Evolutionary conservation across 2,329 filamentous ascomycete species (phyloP), one percentile per base, ranked within the genome.

Genomic region (Ascochyta lentis): DNA sequence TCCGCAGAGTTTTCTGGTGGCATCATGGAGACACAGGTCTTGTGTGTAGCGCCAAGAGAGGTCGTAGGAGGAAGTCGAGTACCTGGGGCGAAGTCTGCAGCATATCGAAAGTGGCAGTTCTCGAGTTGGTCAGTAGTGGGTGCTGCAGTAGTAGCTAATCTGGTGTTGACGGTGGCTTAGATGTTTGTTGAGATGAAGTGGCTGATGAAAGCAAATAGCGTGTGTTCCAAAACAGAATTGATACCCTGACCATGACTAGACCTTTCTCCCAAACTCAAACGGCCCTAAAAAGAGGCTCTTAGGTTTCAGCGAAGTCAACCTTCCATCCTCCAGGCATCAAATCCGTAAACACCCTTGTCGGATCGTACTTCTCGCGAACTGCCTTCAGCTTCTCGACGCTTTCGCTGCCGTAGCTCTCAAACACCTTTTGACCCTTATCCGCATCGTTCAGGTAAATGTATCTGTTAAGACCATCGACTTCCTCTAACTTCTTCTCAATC

Each of bases 401-500:
- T 13, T 61, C 63, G 23, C 59, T 39, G 1, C 78, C 77, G 58
- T 81, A 81, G 13, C 72, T 66, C 19, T 65, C 58, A 46, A 81
- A 66, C 3, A 77, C 70, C 49, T 76, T 68, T 60, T 81, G 78
- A 40, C 67, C 74, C 60, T 70, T 69, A 49, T 56, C 47, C 19
- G 63, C 64, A 48, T 67, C 59, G 40, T 65, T 67, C 24, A 64
- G 31, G 45, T 63, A 66, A 0, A 61, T 34, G 47, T 61, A 66
- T 10, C 26, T 41, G 4, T 12, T 62, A 23, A 65, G 60, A 7
- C 73, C 72, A 52, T 81, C 78, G 73, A 79, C 77, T 58, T 70
- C 72, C 60, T 75, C 70, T 10, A 83, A 70, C 58, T 78, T 76
- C 27, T 75, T 71, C 65, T 82, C 79, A 63, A 83, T 82, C 66